These are phyloP conservation scores for Beta vulgaris DNA, from an alignment of 148 eudicot species.

Conservation along the genomic window DNA sequence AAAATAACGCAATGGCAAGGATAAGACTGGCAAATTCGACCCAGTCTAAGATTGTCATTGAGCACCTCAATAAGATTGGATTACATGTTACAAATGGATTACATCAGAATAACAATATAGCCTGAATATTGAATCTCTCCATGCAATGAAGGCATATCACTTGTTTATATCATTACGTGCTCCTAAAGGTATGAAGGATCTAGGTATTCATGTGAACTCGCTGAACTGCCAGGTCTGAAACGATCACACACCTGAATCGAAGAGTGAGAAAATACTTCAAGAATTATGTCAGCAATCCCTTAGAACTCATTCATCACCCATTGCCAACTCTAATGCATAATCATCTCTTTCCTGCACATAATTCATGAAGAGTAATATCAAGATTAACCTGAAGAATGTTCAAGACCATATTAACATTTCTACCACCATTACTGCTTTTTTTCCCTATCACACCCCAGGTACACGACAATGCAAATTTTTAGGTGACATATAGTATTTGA, in stretches of 20 bases:
- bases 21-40: not conserved
- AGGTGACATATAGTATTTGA: not conserved
- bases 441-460: not conserved
- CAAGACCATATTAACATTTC: not conserved
- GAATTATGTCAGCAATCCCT: not conserved
- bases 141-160: not conserved
- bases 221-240: constrained; percentile 10
- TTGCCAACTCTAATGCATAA: constrained; percentile 86
- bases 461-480: not conserved
- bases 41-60: not conserved
- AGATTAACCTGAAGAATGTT: not conserved
- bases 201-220: constrained; percentile 11
- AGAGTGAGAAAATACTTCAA: not conserved
- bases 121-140: not conserved
- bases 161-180: not conserved
- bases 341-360: constrained; percentile 82
- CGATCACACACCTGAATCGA: constrained; percentile 15
- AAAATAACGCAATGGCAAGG: not conserved
- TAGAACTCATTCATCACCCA: constrained; percentile 63
- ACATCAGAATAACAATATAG: not conserved
- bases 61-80: constrained; percentile 2
- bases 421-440: not conserved
- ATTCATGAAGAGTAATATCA: not conserved
- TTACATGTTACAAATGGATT: constrained; percentile 2
- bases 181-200: not conserved